A percentile compares a stretch with the other conserved stretches of the same genome.
phyloP scores from a whole-genome alignment of 257 asterid genomes.

The Przewalskia tangutica region DNA sequence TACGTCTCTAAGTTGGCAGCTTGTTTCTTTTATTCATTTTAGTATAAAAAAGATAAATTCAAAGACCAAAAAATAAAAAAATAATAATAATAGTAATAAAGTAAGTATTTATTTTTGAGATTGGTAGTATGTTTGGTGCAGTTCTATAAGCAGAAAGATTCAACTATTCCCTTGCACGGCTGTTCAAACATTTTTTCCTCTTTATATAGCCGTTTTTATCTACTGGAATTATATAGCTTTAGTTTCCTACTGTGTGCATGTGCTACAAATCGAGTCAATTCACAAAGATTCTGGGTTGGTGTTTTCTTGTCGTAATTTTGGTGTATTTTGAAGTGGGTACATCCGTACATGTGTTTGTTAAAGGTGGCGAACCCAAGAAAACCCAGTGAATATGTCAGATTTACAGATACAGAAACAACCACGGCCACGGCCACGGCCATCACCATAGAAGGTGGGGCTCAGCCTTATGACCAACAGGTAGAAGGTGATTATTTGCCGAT shows the following conservation, averaged over 20 bases:
- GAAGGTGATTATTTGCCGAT: slow-evolving; percentile 15
- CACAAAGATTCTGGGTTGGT: not conserved
- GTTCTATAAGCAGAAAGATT: not conserved
- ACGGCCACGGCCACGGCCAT: not conserved
- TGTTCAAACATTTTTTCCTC: not conserved
- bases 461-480: slow-evolving; percentile 10
- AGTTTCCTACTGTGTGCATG: not conserved
- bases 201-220: not conserved
- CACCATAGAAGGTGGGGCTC: not conserved
- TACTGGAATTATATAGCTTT: not conserved
- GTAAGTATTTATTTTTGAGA: not conserved
- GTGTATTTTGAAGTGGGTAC: not conserved
- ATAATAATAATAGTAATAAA: not conserved
- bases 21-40: not conserved
- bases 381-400: slow-evolving; percentile 30
- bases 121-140: not conserved
- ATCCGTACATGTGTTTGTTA: slow-evolving; percentile 20
- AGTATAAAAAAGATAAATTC: not conserved
- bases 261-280: not conserved
- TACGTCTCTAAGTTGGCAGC: no score
- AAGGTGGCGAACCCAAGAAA: slow-evolving; percentile 71
- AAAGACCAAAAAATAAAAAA: not conserved
- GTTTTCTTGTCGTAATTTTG: not conserved
- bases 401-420: slow-evolving; percentile 13
- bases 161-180: slow-evolving; percentile 15